Evolutionary conservation across 306 rosid species (phyloP).

Genomic region (Malus orientalis): DNA sequence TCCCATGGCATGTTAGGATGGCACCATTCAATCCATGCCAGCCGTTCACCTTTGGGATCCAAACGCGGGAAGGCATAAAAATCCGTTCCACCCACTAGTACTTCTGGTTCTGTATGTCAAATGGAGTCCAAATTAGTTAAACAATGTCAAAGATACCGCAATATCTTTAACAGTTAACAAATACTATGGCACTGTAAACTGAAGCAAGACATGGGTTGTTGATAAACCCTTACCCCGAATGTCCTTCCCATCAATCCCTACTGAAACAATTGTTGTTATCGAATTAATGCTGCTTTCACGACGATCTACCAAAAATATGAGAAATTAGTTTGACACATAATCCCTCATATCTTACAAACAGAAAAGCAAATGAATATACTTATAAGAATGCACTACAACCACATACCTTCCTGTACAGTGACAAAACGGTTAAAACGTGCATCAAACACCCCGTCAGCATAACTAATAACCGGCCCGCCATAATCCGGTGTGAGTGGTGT

Average conservation of each 20-base stretch:
- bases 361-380: background rate
- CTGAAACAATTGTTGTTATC: constrained; percentile 54
- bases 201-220: background rate
- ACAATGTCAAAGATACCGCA: background rate
- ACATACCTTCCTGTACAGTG: constrained; percentile 72
- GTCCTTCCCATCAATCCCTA: constrained; percentile 45
- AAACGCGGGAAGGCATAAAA: constrained; percentile 93
- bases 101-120: constrained; percentile 56
- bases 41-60: constrained; percentile 57
- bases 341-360: background rate
- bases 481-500: constrained; percentile 72
- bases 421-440: constrained; percentile 62
- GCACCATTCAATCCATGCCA: constrained; percentile 95
- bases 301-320: constrained; percentile 41
- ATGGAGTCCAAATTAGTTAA: constrained; percentile 6
- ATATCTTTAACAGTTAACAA: background rate
- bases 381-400: background rate
- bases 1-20: constrained; percentile 99
- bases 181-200: background rate
- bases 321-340: background rate
- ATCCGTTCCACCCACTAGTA: constrained; percentile 67
- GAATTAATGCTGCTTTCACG: constrained; percentile 61
- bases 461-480: constrained; percentile 60
- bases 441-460: constrained; percentile 86
- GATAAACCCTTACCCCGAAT: constrained; percentile 45